Percentiles rank a stretch among this genome's conserved stretches.
phyloP scores from a whole-genome alignment of 1,284 basidiomycete genomes.

The Leccinum pachyderme region DNA sequence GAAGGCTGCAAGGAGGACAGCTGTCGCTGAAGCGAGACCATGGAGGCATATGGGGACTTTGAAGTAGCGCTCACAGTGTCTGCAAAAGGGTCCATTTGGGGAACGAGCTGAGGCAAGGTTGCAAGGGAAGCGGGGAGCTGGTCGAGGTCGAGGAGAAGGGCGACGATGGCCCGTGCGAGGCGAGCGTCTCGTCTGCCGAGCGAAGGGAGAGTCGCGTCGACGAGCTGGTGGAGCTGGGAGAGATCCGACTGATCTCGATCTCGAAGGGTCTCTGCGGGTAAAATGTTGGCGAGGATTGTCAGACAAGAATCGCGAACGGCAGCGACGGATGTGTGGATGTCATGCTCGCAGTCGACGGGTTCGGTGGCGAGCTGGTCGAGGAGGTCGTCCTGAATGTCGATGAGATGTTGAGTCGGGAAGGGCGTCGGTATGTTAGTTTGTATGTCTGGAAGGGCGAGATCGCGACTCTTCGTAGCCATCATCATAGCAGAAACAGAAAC shows the following conservation, averaged over 20 bases:
- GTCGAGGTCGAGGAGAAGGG: conserved; percentile 65
- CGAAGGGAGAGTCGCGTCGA: conserved; percentile 47
- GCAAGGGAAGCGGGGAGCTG: conserved; percentile 46
- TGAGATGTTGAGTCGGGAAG: conserved; percentile 30
- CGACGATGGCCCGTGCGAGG: conserved; percentile 62
- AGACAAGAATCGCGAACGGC: conserved; percentile 71
- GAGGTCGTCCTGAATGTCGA: conserved; percentile 9
- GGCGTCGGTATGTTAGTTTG: conserved; percentile 32
- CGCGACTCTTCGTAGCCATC: conserved; percentile 26
- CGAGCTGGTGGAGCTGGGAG: conserved; percentile 56
- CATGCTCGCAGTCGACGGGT: conserved; percentile 43
- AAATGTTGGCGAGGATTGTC: conserved; percentile 69
- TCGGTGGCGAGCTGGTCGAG: conserved; percentile 30
- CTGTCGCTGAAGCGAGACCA: conserved; percentile 63
- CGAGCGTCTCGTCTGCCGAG: conserved; percentile 51
- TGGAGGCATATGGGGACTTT: conserved; percentile 40
- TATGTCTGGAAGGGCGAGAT: conserved; percentile 6
- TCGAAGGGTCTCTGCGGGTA: conserved; percentile 51
- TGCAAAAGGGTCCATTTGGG: conserved; percentile 3
- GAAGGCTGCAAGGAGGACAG: conserved; percentile 61
- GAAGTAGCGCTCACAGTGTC: neutral
- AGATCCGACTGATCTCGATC: conserved; percentile 43
- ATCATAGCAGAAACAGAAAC: neutral
- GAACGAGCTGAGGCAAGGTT: conserved; percentile 11
- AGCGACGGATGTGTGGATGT: conserved; percentile 66